Evolutionary conservation across 2,329 filamentous ascomycete species (phyloP).

Genomic region (Zasmidium citrigriseum): DNA sequence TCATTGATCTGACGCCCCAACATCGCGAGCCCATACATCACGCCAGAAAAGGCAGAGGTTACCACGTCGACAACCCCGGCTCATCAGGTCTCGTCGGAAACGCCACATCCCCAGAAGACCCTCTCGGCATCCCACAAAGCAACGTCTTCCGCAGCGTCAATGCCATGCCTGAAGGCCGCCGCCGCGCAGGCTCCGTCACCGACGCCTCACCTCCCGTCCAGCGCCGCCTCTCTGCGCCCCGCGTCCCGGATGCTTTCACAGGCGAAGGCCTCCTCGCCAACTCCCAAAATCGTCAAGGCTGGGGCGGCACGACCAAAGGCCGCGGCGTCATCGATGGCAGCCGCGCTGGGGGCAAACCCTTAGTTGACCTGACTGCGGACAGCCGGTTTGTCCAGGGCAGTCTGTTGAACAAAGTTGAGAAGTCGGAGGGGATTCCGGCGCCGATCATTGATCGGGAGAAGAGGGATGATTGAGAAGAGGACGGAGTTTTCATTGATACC

Average conservation of each 20-base stretch:
- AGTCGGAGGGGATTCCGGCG: constrained; percentile 29
- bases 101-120: constrained; percentile 18
- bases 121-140: constrained; percentile 16
- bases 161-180: constrained; percentile 14
- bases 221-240: not conserved
- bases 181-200: constrained; percentile 6
- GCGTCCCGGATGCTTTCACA: constrained; percentile 40
- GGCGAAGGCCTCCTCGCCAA: constrained; percentile 45
- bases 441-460: constrained; percentile 41
- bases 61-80: constrained; percentile 9
- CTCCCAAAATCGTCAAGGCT: constrained; percentile 39
- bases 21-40: constrained; percentile 22
- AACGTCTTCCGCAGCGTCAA: constrained; percentile 15
- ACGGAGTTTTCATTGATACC: constrained; percentile 13
- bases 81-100: constrained; percentile 12
- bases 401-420: constrained; percentile 47
- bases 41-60: constrained; percentile 17
- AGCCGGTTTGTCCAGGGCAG: constrained; percentile 49
- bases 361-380: constrained; percentile 46
- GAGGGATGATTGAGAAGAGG: constrained; percentile 20
- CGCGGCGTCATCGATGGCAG: constrained; percentile 49
- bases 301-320: constrained; percentile 41
- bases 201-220: constrained; percentile 6
- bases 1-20: constrained; percentile 18
- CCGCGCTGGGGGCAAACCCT: constrained; percentile 43